A percentile compares a stretch with the other conserved stretches of the same genome.
Conservation (phyloP, 208 protist species). For the Trypanosoma conorhini region DNA sequence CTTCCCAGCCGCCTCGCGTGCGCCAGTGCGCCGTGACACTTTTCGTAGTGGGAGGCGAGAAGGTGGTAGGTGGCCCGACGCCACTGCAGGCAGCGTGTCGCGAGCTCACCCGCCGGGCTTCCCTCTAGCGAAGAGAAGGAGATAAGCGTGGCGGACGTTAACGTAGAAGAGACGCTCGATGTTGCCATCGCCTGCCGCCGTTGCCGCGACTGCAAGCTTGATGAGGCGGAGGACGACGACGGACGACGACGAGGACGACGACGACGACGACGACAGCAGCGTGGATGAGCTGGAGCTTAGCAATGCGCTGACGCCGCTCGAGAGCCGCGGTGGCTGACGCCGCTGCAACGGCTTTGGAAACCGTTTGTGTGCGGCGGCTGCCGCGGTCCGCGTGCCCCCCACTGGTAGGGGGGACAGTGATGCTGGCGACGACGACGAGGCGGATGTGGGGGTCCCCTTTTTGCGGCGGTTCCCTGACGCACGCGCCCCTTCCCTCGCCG, state of each 20-base stretch:
- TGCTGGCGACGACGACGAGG: not conserved
- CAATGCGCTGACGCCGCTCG: not conserved
- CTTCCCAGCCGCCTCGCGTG: not conserved
- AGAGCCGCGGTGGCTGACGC: not conserved
- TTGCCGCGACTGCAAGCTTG: not conserved
- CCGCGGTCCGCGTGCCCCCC: not conserved
- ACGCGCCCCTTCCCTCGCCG: not conserved
- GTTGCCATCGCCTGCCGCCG: not conserved
- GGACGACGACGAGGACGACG: not conserved
- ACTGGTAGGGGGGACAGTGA: not conserved
- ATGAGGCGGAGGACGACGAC: not conserved
- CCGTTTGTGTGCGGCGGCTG: not conserved
- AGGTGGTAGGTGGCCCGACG: conserved; percentile 17
- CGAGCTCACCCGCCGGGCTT: conserved; percentile 15
- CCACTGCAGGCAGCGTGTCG: conserved; percentile 26
- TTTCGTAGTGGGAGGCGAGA: conserved; percentile 32
- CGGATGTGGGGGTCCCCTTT: not conserved
- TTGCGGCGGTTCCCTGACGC: not conserved
- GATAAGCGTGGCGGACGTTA: conserved; percentile 5
- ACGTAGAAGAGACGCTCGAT: conserved; percentile 11
- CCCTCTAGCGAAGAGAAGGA: conserved; percentile 26
- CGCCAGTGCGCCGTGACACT: not conserved
- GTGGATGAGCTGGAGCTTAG: conserved; percentile 18
- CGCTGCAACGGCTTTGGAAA: not conserved
- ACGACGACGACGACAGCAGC: not conserved